phyloP scores from a whole-genome alignment of 164 flowering plant species.

The Dillenia turbinata region DNA sequence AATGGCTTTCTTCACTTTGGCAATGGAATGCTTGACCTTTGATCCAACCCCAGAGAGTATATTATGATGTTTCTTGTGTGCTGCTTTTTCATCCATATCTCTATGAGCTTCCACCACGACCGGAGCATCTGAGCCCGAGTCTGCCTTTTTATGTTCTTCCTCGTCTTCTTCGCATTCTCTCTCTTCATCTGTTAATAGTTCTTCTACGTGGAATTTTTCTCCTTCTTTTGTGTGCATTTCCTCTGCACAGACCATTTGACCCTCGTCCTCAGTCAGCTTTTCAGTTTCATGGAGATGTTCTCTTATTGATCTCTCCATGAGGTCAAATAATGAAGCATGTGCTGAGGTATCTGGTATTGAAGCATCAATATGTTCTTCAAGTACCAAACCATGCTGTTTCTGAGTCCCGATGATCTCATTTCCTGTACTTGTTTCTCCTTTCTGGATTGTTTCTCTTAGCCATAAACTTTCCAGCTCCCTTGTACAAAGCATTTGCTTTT shows the following conservation, averaged over 20 bases:
- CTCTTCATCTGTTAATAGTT: conserved; percentile 30
- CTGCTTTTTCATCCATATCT: conserved; percentile 42
- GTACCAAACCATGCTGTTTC: conserved; percentile 3
- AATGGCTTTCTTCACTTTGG: conserved; percentile 85
- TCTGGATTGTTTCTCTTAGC: conserved; percentile 6
- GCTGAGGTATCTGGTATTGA: conserved; percentile 7
- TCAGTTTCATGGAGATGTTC: conserved; percentile 17
- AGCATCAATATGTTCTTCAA: conserved; percentile 7
- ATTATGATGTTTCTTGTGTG: conserved; percentile 64
- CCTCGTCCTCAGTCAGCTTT: conserved; percentile 12
- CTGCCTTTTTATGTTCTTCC: conserved; percentile 29
- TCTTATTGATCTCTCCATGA: conserved; percentile 21
- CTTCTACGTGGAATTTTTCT: conserved; percentile 21
- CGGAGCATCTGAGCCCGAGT: conserved; percentile 41
- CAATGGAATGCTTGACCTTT: conserved; percentile 83
- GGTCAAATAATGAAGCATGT: conserved; percentile 19
- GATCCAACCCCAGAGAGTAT: conserved; percentile 83
- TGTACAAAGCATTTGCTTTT: conserved; percentile 3
- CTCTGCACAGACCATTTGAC: conserved; percentile 10
- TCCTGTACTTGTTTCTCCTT: conserved; percentile 10
- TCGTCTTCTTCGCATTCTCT: conserved; percentile 29
- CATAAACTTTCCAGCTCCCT: conserved; percentile 2
- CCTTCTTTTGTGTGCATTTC: conserved; percentile 21
- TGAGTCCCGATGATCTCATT: conserved; percentile 6
- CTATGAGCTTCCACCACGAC: conserved; percentile 55